Evolutionary conservation across 257 asterid species (phyloP).

Genomic region (Schizonepeta tenuifolia): DNA sequence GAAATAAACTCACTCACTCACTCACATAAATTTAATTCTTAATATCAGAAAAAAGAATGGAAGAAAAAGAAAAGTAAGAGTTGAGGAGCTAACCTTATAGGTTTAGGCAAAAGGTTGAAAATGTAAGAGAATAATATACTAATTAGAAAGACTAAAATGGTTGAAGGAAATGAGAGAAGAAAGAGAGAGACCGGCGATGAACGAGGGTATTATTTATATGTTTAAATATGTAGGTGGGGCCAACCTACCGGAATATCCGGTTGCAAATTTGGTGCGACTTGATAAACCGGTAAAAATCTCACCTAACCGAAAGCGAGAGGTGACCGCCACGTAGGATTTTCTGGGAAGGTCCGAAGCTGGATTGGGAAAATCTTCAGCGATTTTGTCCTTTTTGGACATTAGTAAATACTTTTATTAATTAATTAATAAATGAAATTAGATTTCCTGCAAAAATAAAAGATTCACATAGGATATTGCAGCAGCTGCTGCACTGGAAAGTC

Average conservation of each 20-base stretch:
- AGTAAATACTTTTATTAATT: not conserved
- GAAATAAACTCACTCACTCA: not conserved
- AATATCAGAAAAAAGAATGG: not conserved
- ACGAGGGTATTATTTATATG: slow-evolving; percentile 34
- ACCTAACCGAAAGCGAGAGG: slow-evolving; percentile 39
- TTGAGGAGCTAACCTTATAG: slow-evolving; percentile 32
- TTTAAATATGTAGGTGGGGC: slow-evolving; percentile 14
- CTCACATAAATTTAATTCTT: not conserved
- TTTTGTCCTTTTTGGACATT: slow-evolving; percentile 29
- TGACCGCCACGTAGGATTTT: slow-evolving; percentile 66
- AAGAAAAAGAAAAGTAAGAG: not conserved
- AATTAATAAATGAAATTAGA: not conserved
- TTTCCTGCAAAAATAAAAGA: not conserved
- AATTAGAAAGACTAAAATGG: not conserved
- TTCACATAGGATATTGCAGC: slow-evolving; percentile 1
- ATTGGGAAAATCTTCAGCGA: slow-evolving; percentile 36
- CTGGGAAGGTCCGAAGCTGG: slow-evolving; percentile 55
- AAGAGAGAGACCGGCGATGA: slow-evolving; percentile 3
- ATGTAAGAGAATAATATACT: too few species aligned
- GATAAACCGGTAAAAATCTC: slow-evolving; percentile 32
- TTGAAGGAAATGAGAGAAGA: slow-evolving; percentile 29
- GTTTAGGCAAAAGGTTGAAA: slow-evolving; percentile 13
- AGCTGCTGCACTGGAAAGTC: slow-evolving; percentile 5
- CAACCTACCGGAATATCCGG: slow-evolving; percentile 44
- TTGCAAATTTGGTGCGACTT: slow-evolving; percentile 30